phyloP scores from a whole-genome alignment of 441 rosid species.

The Populus hybrid region DNA sequence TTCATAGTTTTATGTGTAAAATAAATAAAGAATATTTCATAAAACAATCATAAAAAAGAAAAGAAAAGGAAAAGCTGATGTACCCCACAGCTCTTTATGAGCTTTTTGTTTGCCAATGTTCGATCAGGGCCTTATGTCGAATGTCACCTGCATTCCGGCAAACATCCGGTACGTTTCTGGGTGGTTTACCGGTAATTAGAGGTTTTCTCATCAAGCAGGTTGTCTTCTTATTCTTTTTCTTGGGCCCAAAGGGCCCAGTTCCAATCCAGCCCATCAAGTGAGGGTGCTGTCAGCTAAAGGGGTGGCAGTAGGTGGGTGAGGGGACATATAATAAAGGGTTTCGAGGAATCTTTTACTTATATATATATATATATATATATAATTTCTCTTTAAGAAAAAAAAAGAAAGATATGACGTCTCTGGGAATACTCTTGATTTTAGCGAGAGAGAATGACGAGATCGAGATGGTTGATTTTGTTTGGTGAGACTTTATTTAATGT shows the following conservation, averaged over 20 bases:
- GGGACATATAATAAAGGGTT: conserved; percentile 18
- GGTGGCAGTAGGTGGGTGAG: conserved; percentile 27
- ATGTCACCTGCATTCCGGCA: conserved; percentile 30
- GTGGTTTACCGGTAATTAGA: conserved; percentile 14
- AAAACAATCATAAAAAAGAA: too few species aligned
- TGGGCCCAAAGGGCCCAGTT: conserved; percentile 10
- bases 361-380: too few species aligned
- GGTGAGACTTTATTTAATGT: too few species aligned
- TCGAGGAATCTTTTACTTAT: too few species aligned
- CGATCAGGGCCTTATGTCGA: conserved; percentile 1
- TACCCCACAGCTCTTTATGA: conserved; percentile 5
- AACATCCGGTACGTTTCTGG: conserved; percentile 2
- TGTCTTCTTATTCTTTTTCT: background rate
- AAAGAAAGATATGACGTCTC: too few species aligned
- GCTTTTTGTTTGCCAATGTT: background rate
- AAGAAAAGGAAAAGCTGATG: too few species aligned
- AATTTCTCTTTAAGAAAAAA: too few species aligned
- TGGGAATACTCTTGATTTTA: too few species aligned
- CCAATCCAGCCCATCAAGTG: conserved; percentile 29
- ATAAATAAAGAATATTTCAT: too few species aligned
- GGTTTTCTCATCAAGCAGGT: background rate
- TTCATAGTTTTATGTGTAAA: too few species aligned
- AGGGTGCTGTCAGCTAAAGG: conserved; percentile 33
- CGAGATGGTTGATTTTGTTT: too few species aligned
- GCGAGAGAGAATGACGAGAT: too few species aligned